These are phyloP conservation scores for Chytridium lagenaria DNA, from an alignment of 371 early-diverging fungal genomes.

Conservation along the genomic window DNA sequence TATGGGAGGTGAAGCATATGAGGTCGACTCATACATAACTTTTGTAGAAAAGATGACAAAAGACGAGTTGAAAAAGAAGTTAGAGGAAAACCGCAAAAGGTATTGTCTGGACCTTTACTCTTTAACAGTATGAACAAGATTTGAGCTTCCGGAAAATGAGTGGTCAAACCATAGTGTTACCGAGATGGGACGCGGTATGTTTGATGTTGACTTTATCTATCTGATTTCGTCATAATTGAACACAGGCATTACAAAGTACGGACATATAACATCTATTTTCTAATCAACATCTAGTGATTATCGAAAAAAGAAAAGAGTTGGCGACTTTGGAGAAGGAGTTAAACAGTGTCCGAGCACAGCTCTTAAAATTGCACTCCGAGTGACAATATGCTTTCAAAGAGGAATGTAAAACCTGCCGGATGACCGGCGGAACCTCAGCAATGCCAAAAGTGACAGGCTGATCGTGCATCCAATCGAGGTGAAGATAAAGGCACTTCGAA, in stretches of 20 bases:
- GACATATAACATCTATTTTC: neutral
- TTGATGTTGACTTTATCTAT: neutral
- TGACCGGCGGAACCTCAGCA: neutral
- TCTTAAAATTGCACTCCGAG: neutral
- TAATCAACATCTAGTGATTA: neutral
- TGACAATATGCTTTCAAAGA: neutral
- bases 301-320: neutral
- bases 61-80: constrained; percentile 72
- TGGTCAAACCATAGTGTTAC: constrained; percentile 73
- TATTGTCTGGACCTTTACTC: neutral
- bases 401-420: neutral
- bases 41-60: constrained; percentile 67
- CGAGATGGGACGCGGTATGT: constrained; percentile 41
- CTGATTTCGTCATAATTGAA: neutral
- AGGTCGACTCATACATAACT: neutral
- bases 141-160: constrained; percentile 70
- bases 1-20: constrained; percentile 56
- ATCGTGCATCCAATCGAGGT: constrained; percentile 19
- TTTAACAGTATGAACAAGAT: constrained; percentile 45
- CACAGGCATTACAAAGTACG: neutral
- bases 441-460: constrained; percentile 12
- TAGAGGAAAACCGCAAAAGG: constrained; percentile 67
- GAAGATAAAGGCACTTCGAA: constrained; percentile 18
- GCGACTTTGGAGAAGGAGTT: neutral
- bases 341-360: neutral